These are phyloP conservation scores for Keithomyces neogunnii DNA, from an alignment of 2,329 filamentous ascomycete species.

Conservation along the genomic window DNA sequence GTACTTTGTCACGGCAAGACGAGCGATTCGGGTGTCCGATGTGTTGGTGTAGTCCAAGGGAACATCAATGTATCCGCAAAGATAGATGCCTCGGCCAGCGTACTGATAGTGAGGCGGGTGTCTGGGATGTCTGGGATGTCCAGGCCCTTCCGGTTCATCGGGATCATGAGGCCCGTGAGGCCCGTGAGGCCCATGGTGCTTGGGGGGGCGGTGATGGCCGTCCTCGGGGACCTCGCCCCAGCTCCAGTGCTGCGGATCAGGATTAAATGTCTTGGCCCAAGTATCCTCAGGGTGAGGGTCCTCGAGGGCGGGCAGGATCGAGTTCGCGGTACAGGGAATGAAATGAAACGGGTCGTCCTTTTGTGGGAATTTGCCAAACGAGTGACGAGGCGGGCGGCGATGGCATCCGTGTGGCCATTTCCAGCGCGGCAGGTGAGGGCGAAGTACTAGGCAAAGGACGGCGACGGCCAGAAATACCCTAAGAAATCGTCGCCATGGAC, in stretches of 20 bases:
- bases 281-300: slow-evolving; percentile 25
- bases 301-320: slow-evolving; percentile 31
- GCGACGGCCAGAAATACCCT: slow-evolving; percentile 2
- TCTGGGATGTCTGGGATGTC: background rate
- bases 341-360: slow-evolving; percentile 37
- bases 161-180: background rate
- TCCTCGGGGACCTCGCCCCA: slow-evolving; percentile 27
- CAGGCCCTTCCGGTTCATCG: background rate
- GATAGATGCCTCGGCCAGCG: slow-evolving; percentile 33
- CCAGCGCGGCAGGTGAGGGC: background rate
- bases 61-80: slow-evolving; percentile 40
- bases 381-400: background rate
- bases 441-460: slow-evolving; percentile 1
- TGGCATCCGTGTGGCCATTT: slow-evolving; percentile 7
- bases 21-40: slow-evolving; percentile 32
- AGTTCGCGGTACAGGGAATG: slow-evolving; percentile 35
- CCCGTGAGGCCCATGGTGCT: background rate
- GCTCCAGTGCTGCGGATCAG: slow-evolving; percentile 35
- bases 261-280: slow-evolving; percentile 35
- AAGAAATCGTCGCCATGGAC: background rate
- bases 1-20: slow-evolving; percentile 40
- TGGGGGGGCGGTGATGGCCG: background rate
- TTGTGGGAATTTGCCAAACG: slow-evolving; percentile 25
- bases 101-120: slow-evolving; percentile 20
- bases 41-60: slow-evolving; percentile 39